Conservation (phyloP, 2,329 filamentous ascomycete species). For the Penicillium sp. region DNA sequence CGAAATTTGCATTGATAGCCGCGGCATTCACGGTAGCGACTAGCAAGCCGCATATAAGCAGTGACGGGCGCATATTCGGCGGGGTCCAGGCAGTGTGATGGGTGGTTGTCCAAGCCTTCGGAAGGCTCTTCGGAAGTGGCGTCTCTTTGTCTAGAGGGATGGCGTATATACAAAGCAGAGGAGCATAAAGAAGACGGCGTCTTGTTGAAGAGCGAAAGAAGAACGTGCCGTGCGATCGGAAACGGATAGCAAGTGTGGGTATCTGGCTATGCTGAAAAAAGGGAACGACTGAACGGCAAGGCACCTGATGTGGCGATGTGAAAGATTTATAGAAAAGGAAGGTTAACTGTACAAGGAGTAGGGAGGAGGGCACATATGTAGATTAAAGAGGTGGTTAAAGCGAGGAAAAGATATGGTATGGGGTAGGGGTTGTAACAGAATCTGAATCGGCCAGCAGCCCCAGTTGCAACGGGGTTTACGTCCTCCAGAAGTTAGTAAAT, state of each 20-base stretch:
- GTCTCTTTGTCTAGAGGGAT: not conserved
- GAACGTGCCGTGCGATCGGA: not conserved
- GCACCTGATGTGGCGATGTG: not conserved
- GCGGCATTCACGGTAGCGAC: not conserved
- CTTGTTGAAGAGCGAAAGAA: too few relatives aligned
- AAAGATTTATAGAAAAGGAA: not conserved
- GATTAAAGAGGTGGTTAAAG: not conserved
- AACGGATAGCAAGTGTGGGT: not conserved
- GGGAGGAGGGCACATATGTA: not conserved
- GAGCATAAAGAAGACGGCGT: not conserved
- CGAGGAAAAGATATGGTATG: not conserved
- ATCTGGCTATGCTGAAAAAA: not conserved
- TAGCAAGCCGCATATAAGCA: constrained; percentile 6
- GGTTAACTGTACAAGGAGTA: not conserved
- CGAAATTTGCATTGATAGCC: constrained; percentile 38
- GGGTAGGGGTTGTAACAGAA: not conserved
- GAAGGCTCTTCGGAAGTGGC: not conserved
- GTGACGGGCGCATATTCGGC: not conserved
- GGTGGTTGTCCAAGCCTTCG: not conserved
- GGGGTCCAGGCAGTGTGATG: not conserved
- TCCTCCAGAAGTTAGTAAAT: not conserved
- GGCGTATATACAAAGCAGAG: not conserved
- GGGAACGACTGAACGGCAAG: not conserved
- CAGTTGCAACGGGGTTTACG: not conserved
- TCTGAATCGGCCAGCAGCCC: not conserved